Conservation (phyloP, 352 stramenopile species). For the Globisporangium nunn region DNA sequence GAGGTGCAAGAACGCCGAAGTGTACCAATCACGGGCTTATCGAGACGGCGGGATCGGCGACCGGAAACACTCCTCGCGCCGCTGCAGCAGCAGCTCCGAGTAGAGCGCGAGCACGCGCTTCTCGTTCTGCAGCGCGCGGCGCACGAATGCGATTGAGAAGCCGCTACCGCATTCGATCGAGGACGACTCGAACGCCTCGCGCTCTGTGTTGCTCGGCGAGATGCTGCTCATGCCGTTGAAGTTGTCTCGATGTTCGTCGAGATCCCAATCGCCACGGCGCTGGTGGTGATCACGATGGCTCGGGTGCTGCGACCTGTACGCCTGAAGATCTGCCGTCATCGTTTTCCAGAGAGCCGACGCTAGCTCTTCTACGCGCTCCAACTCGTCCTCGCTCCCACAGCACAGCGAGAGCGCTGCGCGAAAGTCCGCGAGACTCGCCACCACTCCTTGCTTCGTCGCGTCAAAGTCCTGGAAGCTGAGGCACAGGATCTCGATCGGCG, state of each 20-base stretch:
- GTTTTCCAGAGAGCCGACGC: slow-evolving; percentile 18
- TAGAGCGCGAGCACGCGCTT: slow-evolving; percentile 28
- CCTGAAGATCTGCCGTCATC: slow-evolving; percentile 9
- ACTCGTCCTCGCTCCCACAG: slow-evolving; percentile 32
- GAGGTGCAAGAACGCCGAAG: no score
- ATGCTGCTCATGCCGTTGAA: slow-evolving; percentile 2
- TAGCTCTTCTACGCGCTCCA: slow-evolving; percentile 20
- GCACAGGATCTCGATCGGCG: slow-evolving; percentile 38
- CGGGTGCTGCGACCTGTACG: background rate
- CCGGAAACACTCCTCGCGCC: slow-evolving; percentile 42
- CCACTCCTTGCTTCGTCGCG: slow-evolving; percentile 17
- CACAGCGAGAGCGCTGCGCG: slow-evolving; percentile 27
- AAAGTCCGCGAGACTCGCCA: slow-evolving; percentile 16
- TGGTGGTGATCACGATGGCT: background rate
- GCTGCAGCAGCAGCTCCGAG: slow-evolving; percentile 37
- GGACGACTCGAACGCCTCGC: slow-evolving; percentile 22
- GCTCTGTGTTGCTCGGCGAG: slow-evolving; percentile 5
- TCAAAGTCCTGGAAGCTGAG: slow-evolving; percentile 44
- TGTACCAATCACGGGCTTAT: background rate
- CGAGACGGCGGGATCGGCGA: slow-evolving; percentile 14
- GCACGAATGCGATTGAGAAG: slow-evolving; percentile 35
- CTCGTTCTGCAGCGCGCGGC: slow-evolving; percentile 28
- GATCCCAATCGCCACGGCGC: background rate
- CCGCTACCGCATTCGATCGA: slow-evolving; percentile 20
- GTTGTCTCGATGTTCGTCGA: slow-evolving; percentile 16